A percentile compares a stretch with the other conserved stretches of the same genome.
Conservation (phyloP, 257 asterid species). For the Solanum peruvianum region DNA sequence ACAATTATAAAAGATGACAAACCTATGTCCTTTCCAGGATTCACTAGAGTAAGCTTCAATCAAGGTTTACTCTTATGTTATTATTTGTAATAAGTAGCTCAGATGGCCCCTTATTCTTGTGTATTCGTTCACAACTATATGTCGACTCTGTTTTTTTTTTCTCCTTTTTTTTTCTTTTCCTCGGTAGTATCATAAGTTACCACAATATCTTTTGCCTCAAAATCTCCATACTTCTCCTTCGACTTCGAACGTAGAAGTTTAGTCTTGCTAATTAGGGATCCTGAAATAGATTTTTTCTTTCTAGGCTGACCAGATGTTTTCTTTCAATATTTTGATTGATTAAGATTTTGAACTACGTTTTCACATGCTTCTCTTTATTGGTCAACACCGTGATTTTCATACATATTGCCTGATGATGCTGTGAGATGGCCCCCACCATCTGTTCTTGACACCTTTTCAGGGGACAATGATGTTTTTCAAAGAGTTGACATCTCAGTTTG, state of each 20-base stretch:
- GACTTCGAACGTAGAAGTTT: constrained; percentile 54
- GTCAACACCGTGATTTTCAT: constrained; percentile 3
- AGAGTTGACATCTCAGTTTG: constrained; percentile 6
- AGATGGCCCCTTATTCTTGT: constrained; percentile 57
- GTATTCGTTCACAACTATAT: constrained; percentile 42
- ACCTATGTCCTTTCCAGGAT: constrained; percentile 99
- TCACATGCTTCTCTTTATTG: too few species aligned
- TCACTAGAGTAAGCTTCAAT: constrained; percentile 93
- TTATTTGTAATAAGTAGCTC: constrained; percentile 1
- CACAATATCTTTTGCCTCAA: constrained; percentile 26
- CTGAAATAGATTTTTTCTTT: constrained; percentile 19
- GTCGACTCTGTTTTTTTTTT: constrained; percentile 30
- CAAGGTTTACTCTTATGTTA: constrained; percentile 66
- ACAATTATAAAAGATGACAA: neutral
- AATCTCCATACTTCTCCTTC: constrained; percentile 40
- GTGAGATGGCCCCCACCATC: constrained; percentile 3
- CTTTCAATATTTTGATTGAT: constrained; percentile 10
- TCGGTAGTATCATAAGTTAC: constrained; percentile 23
- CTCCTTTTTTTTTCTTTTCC: constrained; percentile 38
- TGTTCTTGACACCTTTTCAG: constrained; percentile 9
- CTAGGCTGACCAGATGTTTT: constrained; percentile 19
- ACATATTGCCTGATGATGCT: constrained; percentile 8
- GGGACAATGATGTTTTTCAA: constrained; percentile 11
- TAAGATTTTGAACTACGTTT: too few species aligned
- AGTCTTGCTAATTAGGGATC: constrained; percentile 27